Percentiles rank a stretch among this genome's conserved stretches.
Evolutionary conservation across 257 asterid species (phyloP).

Genomic region (Przewalskia tangutica): DNA sequence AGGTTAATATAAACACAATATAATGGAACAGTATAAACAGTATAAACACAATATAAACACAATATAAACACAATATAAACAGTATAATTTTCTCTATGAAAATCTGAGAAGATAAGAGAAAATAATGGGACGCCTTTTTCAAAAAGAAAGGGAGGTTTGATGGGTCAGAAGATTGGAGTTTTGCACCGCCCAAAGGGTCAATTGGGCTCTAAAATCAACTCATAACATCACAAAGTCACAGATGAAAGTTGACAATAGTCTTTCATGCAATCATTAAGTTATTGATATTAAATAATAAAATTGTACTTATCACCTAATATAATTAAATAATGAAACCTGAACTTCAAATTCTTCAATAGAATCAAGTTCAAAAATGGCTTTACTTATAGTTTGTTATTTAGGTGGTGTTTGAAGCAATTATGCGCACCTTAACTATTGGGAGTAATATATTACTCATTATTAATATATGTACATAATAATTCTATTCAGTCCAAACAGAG

Average conservation of each 20-base stretch:
- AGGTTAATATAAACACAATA: background rate
- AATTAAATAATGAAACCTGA: background rate
- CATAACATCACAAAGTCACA: background rate
- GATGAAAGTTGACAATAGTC: background rate
- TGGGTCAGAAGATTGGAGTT: background rate
- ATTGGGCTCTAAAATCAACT: background rate
- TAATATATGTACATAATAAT: too few species aligned
- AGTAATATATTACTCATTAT: too few species aligned
- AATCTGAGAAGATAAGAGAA: background rate
- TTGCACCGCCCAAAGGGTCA: background rate
- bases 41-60: too few species aligned
- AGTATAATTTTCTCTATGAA: background rate
- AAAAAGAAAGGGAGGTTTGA: too few species aligned
- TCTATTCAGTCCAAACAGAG: too few species aligned
- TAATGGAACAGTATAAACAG: too few species aligned
- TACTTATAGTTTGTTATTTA: background rate
- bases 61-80: too few species aligned
- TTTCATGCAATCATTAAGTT: background rate
- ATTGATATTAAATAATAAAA: background rate
- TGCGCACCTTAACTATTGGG: too few species aligned
- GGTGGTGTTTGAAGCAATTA: too few species aligned
- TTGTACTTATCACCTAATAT: background rate
- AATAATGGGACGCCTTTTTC: background rate
- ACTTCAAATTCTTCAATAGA: background rate
- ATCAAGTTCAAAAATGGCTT: background rate